Evolutionary conservation across 768 basidiomycete genomes (phyloP), one percentile per base, ranked within the genome.

Genomic region (Pleurotus tuber-regium): DNA sequence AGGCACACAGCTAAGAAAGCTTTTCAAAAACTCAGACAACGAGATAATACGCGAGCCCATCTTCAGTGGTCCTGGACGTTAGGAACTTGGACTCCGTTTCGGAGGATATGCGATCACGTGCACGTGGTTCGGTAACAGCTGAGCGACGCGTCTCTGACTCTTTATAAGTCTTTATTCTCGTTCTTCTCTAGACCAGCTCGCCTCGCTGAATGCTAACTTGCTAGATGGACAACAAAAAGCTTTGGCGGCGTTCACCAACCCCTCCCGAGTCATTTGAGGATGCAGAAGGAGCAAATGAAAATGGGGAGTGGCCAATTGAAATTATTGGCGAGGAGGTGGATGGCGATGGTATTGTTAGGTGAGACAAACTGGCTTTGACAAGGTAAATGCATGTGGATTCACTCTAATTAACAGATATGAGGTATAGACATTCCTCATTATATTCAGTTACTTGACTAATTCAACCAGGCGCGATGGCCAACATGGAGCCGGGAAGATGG

Each of bases 391-490:
- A 41, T 26, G 50, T n/a, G n/a, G 50, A 19, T 38, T 43, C 21
- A 43, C 47, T 41, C 41, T 30, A 24, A 42, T n/a, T 30, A 25
- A 51, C 36, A 68, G 70, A 54, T 65, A 64, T 46, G 70, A 72
- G 59, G 70, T 71, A 56, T 16, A 43, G 26, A 29, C 14, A 10
- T 40, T n/a, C n/a, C n/a, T n/a, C n/a, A n/a, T n/a, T n/a, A n/a
- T n/a, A n/a, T n/a, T n/a, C n/a, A n/a, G n/a, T n/a, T n/a, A n/a
- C n/a, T n/a, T n/a, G n/a, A n/a, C n/a, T n/a, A n/a, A n/a, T n/a
- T n/a, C n/a, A n/a, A n/a, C n/a, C 53, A 84, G 80, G 76, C 80
- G 3, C 65, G 69, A 54, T 84, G 82, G 82, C 68, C 62, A 16
- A 64, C 67, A 31, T 84, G 82, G 82, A 29, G 58, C 2, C 77